Percentiles rank a stretch among this genome's conserved stretches.
These are phyloP conservation scores for Backusella mclennaniae DNA, from an alignment of 192 early-diverging fungal genomes.

Conservation along the genomic window DNA sequence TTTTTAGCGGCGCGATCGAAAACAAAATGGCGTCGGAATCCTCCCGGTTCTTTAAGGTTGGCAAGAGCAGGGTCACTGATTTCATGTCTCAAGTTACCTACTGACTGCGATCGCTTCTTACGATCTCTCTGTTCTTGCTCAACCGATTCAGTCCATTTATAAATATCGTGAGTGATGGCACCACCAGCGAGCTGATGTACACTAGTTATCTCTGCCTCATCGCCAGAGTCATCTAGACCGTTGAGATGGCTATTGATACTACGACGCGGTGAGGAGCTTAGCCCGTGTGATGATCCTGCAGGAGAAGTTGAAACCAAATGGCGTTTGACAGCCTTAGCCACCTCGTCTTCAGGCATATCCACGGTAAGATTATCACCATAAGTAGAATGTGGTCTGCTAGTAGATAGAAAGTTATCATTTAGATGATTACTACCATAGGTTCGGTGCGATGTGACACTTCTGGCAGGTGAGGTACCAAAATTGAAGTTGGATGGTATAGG, in stretches of 20 bases:
- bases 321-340: conserved; percentile 62
- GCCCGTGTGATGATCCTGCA: background rate
- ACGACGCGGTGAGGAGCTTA: background rate
- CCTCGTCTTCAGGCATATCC: conserved; percentile 51
- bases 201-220: conserved; percentile 29
- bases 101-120: conserved; percentile 23
- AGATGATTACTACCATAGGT: conserved; percentile 12
- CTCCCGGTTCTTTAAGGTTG: conserved; percentile 72
- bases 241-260: background rate
- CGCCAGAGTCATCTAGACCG: background rate
- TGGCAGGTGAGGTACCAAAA: conserved; percentile 14
- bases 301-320: conserved; percentile 62
- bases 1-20: conserved; percentile 64
- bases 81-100: conserved; percentile 10
- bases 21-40: conserved; percentile 86
- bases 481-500: conserved; percentile 11
- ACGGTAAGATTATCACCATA: background rate
- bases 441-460: background rate
- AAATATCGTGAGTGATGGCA: conserved; percentile 81
- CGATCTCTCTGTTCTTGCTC: conserved; percentile 42
- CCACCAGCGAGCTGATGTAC: conserved; percentile 62
- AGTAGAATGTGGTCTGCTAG: background rate
- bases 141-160: conserved; percentile 80
- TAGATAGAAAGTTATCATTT: background rate
- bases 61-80: conserved; percentile 8